A percentile compares a stretch with the other conserved stretches of the same genome.
These are phyloP conservation scores for Protomyces arabidopsidicola DNA, from an alignment of 1,139 yeast species.

Conservation along the genomic window DNA sequence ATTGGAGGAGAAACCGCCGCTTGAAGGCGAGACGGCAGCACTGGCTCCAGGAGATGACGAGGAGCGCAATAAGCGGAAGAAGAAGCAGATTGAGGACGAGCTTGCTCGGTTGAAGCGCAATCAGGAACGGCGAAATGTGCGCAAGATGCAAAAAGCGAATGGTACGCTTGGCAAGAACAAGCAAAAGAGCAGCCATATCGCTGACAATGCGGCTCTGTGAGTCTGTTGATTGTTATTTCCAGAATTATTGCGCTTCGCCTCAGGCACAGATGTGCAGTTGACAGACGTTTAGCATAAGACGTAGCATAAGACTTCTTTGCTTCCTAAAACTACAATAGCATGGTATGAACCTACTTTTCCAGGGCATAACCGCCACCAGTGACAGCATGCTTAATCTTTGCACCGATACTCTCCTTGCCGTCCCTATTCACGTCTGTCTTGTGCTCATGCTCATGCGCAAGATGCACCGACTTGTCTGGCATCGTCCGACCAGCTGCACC, in stretches of 20 bases:
- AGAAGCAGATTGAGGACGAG: constrained; percentile 75
- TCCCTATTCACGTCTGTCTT: not conserved
- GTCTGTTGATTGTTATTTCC: not conserved
- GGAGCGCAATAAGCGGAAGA: constrained; percentile 72
- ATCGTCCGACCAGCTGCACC: not conserved
- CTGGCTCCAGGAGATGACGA: constrained; percentile 73
- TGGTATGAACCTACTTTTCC: not conserved
- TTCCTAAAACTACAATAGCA: no score
- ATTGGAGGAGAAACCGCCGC: constrained; percentile 51
- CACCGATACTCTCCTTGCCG: not conserved
- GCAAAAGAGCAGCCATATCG: not conserved
- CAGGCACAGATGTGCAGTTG: no score
- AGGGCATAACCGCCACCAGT: not conserved
- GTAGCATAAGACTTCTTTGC: not conserved
- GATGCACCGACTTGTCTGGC: not conserved
- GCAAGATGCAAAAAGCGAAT: constrained; percentile 46
- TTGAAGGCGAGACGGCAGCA: constrained; percentile 49
- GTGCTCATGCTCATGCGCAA: not conserved
- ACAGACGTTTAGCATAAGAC: no score
- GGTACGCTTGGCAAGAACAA: constrained; percentile 4
- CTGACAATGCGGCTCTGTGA: not conserved
- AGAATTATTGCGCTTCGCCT: no score
- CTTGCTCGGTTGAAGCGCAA: constrained; percentile 78
- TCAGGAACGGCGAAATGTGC: constrained; percentile 57
- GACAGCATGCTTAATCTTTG: not conserved